Conservation (phyloP, 2,329 filamentous ascomycete genomes). For the Phyllosticta capitalensis region DNA sequence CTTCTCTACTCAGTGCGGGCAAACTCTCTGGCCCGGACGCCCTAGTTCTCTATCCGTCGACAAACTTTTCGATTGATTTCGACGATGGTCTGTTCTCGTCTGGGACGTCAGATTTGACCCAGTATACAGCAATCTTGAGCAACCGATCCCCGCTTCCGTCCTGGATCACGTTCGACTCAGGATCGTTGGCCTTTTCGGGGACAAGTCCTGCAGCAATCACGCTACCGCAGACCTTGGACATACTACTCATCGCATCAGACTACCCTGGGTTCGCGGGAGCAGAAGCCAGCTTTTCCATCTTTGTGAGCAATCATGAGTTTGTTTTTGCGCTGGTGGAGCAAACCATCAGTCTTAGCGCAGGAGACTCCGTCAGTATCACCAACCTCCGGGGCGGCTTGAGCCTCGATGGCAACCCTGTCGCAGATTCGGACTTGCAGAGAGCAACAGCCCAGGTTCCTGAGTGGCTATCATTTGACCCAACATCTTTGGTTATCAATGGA, state of each 20-base stretch:
- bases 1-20: slow-evolving; percentile 51
- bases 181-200: slow-evolving; percentile 58
- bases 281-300: slow-evolving; percentile 57
- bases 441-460: slow-evolving; percentile 48
- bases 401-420: slow-evolving; percentile 33
- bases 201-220: slow-evolving; percentile 49
- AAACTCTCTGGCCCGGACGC: slow-evolving; percentile 49
- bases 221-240: slow-evolving; percentile 61
- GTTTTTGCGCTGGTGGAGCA: slow-evolving; percentile 45
- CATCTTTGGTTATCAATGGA: slow-evolving; percentile 54
- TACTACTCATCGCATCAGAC: slow-evolving; percentile 70
- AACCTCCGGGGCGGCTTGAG: slow-evolving; percentile 24
- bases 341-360: slow-evolving; percentile 24
- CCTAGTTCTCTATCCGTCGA: slow-evolving; percentile 33
- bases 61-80: slow-evolving; percentile 34
- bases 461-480: slow-evolving; percentile 60
- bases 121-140: slow-evolving; percentile 61
- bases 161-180: slow-evolving; percentile 68
- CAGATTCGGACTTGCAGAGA: slow-evolving; percentile 41
- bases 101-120: slow-evolving; percentile 47
- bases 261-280: slow-evolving; percentile 65
- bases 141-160: slow-evolving; percentile 77
- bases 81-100: slow-evolving; percentile 50
- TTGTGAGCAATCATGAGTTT: slow-evolving; percentile 62
- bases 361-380: slow-evolving; percentile 22